Base-by-base conservation (phyloP, 73 alveolate genomes). In the Paramecium caudatum region DNA sequence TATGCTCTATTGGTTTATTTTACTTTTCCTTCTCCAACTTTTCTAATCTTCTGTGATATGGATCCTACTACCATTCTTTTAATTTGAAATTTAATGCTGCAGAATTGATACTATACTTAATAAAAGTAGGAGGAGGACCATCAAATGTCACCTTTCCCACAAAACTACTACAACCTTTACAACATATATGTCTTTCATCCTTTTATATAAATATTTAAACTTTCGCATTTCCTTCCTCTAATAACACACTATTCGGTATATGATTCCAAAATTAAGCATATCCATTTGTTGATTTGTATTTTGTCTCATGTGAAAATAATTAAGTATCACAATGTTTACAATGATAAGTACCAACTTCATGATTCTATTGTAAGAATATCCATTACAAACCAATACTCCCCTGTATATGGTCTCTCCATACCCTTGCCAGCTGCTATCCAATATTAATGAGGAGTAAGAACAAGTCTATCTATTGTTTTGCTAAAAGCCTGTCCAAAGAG, bases 101-200 rank as follows among this genome's bases (percentile, higher is more conserved):
- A 2, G 88, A 74, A 74, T 74, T 74, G 19, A 74, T 74, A 23
- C 69, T 74, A 74, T 74, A 74, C 19, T 39, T 37, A 6, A 74
- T 74, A 34, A 74, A 74, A 10, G 88, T 41, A 15, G 88, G 88
- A 74, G 88, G 88, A 6, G 88, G 88, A 10, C 88, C 88, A 74
- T 74, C 88, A 43, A 74, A 74, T 0, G 62, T 19, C 15, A 74
- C 65, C 46, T 74, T 74, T 39, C 88, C 88, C 25, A 74, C 88
- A 21, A 74, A 74, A 23, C 88, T 74, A 5, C 43, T 34, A 37
- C 88, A 74, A 21, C 88, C 62, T 13, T 30, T 47, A 45, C 88
- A 74, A 19, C 39, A 27, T 15, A 43, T 12, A 43, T 74, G 47
- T 74, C 47, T 74, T 39, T 16, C 62, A 8, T 74, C 88, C 62